Base-by-base conservation (phyloP, 2,329 filamentous ascomycete genomes). In the Sporothrix pallida region DNA sequence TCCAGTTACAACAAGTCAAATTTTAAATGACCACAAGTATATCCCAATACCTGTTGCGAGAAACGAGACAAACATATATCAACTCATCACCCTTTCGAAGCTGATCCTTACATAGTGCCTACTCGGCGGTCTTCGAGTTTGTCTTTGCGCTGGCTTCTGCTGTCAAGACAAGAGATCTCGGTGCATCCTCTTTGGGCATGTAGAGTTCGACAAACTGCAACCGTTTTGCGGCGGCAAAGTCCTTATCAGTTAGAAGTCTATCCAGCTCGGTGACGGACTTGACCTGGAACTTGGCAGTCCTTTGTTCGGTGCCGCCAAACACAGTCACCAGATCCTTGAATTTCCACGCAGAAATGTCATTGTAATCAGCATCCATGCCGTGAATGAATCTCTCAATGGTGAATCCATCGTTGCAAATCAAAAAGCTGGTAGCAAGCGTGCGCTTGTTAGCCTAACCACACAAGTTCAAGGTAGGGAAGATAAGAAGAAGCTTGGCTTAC, bases 311-410 rank as follows among this genome's bases (percentile, higher is more conserved):
- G 42, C 75, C 76, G 15, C 77, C 77, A 69, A 78, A 78, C 0
- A 75, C 74, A 8, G 60, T 71, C 9, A 77, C 75, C 0, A 76
- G 62, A 1, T 77, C 75, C 72, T 77, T 76, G 84, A 91, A 92
- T 70, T 91, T 86, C 94, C 94, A 97, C 12, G 84, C 81, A 74
- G 88, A 86, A 73, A 97, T 90, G 79, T 97, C 93, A 79, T 97
- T 97, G 84, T 97, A 97, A 37, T 80, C 81, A 46, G 89, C 92
- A 9, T 94, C 85, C 89, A 92, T 92, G 71, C 93, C 93, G 81
- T 97, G 94, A 78, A 97, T 97, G 81, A 89, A 92, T 44, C 94
- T 90, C 83, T 97, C 94, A 80, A 97, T 96, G 10, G 94, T 96
- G 83, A 93, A 97, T 12, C 94, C 94, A 56, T 95, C 89, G 80